Evolutionary conservation across 2,329 filamentous ascomycete species (phyloP), one percentile per base, ranked within the genome.

Genomic region (Alternaria sp.): DNA sequence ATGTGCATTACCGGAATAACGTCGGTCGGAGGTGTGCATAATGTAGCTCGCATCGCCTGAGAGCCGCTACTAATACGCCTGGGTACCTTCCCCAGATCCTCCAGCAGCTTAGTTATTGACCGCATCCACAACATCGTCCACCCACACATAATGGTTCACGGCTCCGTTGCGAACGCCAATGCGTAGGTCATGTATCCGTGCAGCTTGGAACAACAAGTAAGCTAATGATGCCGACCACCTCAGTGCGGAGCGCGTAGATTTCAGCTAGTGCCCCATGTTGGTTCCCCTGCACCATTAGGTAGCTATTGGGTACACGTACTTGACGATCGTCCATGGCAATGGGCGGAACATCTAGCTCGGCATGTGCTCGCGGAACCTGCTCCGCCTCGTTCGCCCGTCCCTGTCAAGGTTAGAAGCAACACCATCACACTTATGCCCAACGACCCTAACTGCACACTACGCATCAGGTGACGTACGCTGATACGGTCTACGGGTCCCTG

Each of bases 1-100:
- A 32, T 8, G 23, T 46, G 46, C 40, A 40, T 52, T 58, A 62
- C 59, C 59, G 59, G 59, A 45, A 19, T 23, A 50, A 62, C 23
- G 57, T 57, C 59, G 59, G 54, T 52, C n/a, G 8, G 23, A 25
- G 21, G 28, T 54, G 28, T 21, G 43, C 36, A 52, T 26, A 19
- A 43, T 45, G 54, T 46, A 54, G 21, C 47, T 61, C 49, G 59
- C 55, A 47, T 40, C 12, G 51, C 36, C 17, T 44, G 28, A 44
- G 51, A 17, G 51, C 57, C 58, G 44, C 51, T n/a, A 23, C 44
- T 43, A 40, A 30, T 28, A 7, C 45, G 19, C 43, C 28, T 40
- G 30, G 45, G 40, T 19, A 26, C 54, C 44, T 58, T 58, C 46
- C 54, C 47, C 59, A 13, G 44, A 62, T 28, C 23, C 26, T 50